Evolutionary conservation across 129 eudicot genomes (phyloP), one percentile per base, ranked within the genome.

Genomic region (Calendula officinalis): DNA sequence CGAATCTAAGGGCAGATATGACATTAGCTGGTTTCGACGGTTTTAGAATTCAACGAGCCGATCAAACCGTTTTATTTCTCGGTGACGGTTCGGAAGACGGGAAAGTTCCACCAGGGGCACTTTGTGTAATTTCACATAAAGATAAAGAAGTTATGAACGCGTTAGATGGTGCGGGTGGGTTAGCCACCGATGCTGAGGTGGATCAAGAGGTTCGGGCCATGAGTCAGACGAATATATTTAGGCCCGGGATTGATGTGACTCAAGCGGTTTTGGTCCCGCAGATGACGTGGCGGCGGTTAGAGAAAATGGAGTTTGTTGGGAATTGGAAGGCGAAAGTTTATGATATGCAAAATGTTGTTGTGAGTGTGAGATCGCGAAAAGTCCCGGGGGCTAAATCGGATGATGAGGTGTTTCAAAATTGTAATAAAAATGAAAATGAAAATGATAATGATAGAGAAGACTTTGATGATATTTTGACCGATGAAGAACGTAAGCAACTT

Each of bases 21-120:
- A 80, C 85, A 11, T 64, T 80, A 62, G 85, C 85, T 3, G 85
- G 85, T 13, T 80, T 80, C n/a, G 85, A 80, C 42, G 85, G 85
- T 8, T 80, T 80, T 41, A 71, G 67, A 32, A 76, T 80, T 8
- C 81, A 80, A 63, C 75, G 85, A 4, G 76, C 85, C 2, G 73
- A 80, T 75, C 81, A 80, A 57, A 80, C 74, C 4, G 56, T 71
- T 75, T 14, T 80, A 10, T 80, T 80, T 4, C 78, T 80, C 5
- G 85, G 85, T 5, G 85, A 80, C 5, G 85, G 85, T 30, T 80
- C 85, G 6, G 85, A 75, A 39, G 83, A 79, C 3, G 80, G 80
- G 37, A 71, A 37, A 5, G 78, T 71, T 7, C 42, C 75, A 0
- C 78, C 75, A 0, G 85, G 85, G 14, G 71, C 85, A 0, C 78